Percentiles rank a stretch among this genome's conserved stretches.
phyloP scores from a whole-genome alignment of 163 green algal species.

The Scenedesmus sp. region DNA sequence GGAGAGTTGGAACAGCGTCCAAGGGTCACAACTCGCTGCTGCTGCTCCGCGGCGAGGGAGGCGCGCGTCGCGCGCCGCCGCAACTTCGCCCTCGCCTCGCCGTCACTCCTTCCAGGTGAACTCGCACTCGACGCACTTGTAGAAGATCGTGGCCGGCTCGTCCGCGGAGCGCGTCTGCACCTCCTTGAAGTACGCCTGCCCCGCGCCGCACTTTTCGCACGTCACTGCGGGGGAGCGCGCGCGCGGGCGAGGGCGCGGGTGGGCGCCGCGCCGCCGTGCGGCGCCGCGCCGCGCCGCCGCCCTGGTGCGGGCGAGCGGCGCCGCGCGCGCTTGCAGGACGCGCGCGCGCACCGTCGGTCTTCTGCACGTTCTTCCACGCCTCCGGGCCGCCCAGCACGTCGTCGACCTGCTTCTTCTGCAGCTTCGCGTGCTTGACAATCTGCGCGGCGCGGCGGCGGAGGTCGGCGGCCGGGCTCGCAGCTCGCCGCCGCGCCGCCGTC shows the following conservation, averaged over 20 bases:
- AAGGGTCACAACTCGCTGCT: too few species aligned
- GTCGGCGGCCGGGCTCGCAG: neutral
- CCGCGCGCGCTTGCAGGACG: neutral
- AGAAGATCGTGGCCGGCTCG: conserved; percentile 96
- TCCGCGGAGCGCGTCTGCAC: conserved; percentile 97
- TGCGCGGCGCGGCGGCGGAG: conserved; percentile 39
- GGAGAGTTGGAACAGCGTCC: too few species aligned
- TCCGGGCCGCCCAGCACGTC: conserved; percentile 91
- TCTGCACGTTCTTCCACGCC: conserved; percentile 87
- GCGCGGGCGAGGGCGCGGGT: too few species aligned
- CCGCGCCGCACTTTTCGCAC: conserved; percentile 85
- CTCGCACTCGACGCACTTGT: conserved; percentile 88
- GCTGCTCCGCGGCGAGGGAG: too few species aligned
- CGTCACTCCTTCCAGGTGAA: conserved; percentile 78
- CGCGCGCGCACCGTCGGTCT: conserved; percentile 73
- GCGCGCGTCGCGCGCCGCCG: too few species aligned
- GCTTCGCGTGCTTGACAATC: conserved; percentile 70
- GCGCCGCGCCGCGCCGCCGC: too few species aligned
- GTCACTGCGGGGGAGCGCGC: conserved; percentile 61
- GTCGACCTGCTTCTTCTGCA: conserved; percentile 90
- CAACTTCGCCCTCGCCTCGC: too few species aligned
- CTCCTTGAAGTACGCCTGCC: conserved; percentile 94
- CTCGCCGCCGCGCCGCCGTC: neutral
- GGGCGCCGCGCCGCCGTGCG: too few species aligned
- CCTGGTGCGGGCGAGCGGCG: too few species aligned